A percentile compares a stretch with the other conserved stretches of the same genome.
Evolutionary conservation across 768 basidiomycete genomes (phyloP).

Genomic region (Thelephora ganbajun): DNA sequence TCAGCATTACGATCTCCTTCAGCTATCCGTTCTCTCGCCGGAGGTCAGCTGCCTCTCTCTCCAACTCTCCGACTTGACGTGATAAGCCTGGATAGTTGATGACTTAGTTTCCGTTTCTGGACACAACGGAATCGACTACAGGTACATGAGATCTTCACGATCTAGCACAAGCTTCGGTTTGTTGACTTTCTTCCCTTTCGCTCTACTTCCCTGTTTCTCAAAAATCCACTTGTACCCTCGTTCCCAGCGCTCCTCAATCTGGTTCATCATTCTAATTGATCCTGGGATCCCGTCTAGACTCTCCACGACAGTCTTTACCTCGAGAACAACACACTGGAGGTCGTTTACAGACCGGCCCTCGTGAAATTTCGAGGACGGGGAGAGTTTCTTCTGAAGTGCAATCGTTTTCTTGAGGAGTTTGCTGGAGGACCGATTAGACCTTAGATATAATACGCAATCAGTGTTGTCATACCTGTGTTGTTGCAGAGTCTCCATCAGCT

Average conservation of each 20-base stretch:
- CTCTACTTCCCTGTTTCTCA: too few species aligned
- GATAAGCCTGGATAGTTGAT: constrained; percentile 27
- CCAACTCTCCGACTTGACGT: constrained; percentile 67
- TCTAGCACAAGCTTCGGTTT: too few species aligned
- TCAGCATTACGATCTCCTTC: constrained; percentile 79
- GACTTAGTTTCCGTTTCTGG: too few species aligned
- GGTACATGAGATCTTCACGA: neutral
- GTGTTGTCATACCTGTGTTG: constrained; percentile 19
- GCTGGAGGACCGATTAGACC: constrained; percentile 9
- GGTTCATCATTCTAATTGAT: too few species aligned
- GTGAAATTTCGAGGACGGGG: constrained; percentile 19
- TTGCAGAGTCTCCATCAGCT: constrained; percentile 7
- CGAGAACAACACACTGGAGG: too few species aligned
- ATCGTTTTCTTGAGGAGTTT: constrained; percentile 13
- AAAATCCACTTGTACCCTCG: too few species aligned
- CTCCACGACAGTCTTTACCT: too few species aligned
- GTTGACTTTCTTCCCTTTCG: too few species aligned
- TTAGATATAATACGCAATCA: neutral
- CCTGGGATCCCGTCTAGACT: too few species aligned
- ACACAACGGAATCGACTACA: constrained; percentile 4
- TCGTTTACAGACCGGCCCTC: neutral
- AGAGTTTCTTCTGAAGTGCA: constrained; percentile 18
- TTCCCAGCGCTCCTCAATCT: too few species aligned
- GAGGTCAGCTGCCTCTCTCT: constrained; percentile 64
- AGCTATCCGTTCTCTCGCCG: constrained; percentile 77